Evolutionary conservation across 2,329 filamentous ascomycete genomes (phyloP), one percentile per base, ranked within the genome.

Genomic region (Botryotinia convoluta): DNA sequence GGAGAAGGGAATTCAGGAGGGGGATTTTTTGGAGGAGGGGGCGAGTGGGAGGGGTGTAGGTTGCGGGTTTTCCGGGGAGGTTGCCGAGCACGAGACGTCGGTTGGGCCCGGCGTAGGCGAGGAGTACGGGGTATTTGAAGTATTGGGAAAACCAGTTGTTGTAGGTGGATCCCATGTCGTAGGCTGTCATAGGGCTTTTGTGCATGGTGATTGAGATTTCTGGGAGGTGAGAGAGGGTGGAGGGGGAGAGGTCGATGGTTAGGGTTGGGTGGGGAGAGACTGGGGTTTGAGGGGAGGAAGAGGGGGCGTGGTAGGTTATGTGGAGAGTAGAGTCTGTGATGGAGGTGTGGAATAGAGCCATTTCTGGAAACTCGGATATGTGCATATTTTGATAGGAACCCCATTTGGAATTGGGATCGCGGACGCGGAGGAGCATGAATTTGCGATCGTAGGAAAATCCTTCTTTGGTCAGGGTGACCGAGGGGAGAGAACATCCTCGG

Each of bases 141-240:
- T 89, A 87, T 32, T 85, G 83, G 26, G 87, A 88, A 83, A 95
- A 93, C 90, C 92, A 94, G 37, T 81, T 81, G 75, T 90, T 88
- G 78, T 87, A 90, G 42, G 81, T 73, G 3, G 83, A 78, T 4
- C 89, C 89, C 89, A 94, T 92, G 69, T 89, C 85, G 79, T 89
- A 92, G 1, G 86, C 90, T 18, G 81, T 81, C 1, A 88, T 87
- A 0, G 85, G 81, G 78, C 89, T 92, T 70, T 84, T 82, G 76
- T 92, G 87, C 78, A 94, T 86, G 60, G 85, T 83, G 71, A 93
- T 82, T 4, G 86, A 82, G 1, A 90, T 78, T 39, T 81, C 81
- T 0, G 84, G 81, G 4, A 92, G 82, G 0, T 77, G 79, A 1
- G 82, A 79, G 0, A 84, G 81, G 22, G 67, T 86, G 18, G 74